phyloP scores from a whole-genome alignment of 2,329 filamentous ascomycete species.

The Cordyceps cateniannulata region DNA sequence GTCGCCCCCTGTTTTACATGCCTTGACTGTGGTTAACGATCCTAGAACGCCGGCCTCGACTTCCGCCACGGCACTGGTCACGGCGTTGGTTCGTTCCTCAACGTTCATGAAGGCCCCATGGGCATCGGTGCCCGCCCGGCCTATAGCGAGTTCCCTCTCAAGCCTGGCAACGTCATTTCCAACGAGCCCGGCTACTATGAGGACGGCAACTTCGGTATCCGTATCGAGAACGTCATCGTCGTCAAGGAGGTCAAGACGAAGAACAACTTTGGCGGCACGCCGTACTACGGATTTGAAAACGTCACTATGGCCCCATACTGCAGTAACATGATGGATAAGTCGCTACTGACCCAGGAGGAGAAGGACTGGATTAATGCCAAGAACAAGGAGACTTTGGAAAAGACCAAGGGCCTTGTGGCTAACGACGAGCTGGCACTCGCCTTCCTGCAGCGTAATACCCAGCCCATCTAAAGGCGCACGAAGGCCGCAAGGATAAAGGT shows the following conservation, averaged over 20 bases:
- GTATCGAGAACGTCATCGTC: slow-evolving; percentile 94
- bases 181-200: slow-evolving; percentile 98
- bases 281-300: slow-evolving; percentile 91
- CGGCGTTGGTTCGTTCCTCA: slow-evolving; percentile 89
- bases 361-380: slow-evolving; percentile 84
- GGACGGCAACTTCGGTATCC: slow-evolving; percentile 88
- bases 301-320: slow-evolving; percentile 97
- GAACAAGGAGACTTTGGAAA: slow-evolving; percentile 72
- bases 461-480: slow-evolving; percentile 44
- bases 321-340: slow-evolving; percentile 73
- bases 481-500: slow-evolving; percentile 62
- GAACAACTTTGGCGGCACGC: slow-evolving; percentile 86
- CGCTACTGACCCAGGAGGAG: slow-evolving; percentile 65
- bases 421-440: slow-evolving; percentile 62
- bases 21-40: slow-evolving; percentile 16
- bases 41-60: slow-evolving; percentile 64
- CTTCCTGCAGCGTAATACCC: slow-evolving; percentile 87
- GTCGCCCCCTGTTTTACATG: slow-evolving; percentile 16
- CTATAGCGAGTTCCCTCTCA: slow-evolving; percentile 82
- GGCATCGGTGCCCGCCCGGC: slow-evolving; percentile 89
- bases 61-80: slow-evolving; percentile 96
- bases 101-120: slow-evolving; percentile 95
- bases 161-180: slow-evolving; percentile 90
- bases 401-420: slow-evolving; percentile 72
- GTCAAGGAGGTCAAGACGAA: slow-evolving; percentile 82